Evolutionary conservation across 2,329 filamentous ascomycete genomes (phyloP).

Genomic region (Talaromyces sp.): DNA sequence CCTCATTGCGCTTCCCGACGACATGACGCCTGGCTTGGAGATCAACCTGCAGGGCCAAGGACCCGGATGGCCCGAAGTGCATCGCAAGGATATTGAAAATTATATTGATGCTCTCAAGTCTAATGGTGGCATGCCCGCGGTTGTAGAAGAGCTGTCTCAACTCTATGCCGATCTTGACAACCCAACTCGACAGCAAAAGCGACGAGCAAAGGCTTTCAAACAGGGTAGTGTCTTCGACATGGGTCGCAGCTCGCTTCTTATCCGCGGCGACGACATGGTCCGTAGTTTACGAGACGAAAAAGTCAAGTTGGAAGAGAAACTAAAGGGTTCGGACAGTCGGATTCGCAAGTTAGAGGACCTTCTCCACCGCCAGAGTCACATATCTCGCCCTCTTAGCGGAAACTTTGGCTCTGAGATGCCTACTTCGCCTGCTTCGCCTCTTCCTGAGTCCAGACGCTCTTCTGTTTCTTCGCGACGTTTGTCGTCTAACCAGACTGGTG

Average conservation of each 20-base stretch:
- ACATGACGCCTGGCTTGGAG: conserved; percentile 70
- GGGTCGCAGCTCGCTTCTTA: conserved; percentile 77
- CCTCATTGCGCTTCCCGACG: conserved; percentile 62
- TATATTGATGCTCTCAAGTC: conserved; percentile 65
- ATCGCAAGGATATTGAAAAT: conserved; percentile 69
- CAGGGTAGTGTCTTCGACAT: conserved; percentile 93
- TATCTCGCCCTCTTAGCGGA: conserved; percentile 50
- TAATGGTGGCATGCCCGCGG: conserved; percentile 60
- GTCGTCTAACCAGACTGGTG: conserved; percentile 55
- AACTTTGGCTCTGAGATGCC: conserved; percentile 43
- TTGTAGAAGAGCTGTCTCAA: conserved; percentile 69
- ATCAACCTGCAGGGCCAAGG: conserved; percentile 79
- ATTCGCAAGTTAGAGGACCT: conserved; percentile 89
- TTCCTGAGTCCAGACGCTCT: conserved; percentile 51
- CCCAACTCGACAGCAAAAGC: conserved; percentile 80
- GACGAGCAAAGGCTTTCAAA: conserved; percentile 88
- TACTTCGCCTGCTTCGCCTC: conserved; percentile 37
- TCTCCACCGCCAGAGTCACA: conserved; percentile 72
- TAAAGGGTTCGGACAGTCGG: conserved; percentile 81
- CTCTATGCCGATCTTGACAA: conserved; percentile 73
- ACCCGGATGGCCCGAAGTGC: conserved; percentile 72
- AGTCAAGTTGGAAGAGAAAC: conserved; percentile 63
- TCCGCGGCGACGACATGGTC: conserved; percentile 80
- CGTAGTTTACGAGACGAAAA: conserved; percentile 80
- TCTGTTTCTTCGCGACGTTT: conserved; percentile 59